Percentiles rank a stretch among this genome's conserved stretches.
Evolutionary conservation across 192 early-diverging fungal genomes (phyloP).

Genomic region (Coemansia asiatica): DNA sequence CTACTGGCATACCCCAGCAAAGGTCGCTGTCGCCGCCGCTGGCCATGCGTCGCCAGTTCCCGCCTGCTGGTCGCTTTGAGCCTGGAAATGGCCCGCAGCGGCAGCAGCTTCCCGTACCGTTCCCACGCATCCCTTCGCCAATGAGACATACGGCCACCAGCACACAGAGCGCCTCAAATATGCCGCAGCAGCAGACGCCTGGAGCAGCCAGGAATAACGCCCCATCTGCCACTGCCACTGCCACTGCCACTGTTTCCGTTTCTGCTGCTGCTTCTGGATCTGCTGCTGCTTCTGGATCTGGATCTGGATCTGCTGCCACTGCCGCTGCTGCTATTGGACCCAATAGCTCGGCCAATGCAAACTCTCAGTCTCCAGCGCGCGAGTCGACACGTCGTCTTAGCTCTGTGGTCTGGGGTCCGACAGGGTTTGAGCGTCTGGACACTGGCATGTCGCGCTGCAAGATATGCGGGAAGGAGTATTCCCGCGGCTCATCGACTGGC

Average conservation of each 20-base stretch:
- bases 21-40: slow-evolving; percentile 45
- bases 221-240: not conserved
- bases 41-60: slow-evolving; percentile 24
- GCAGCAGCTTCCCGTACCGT: slow-evolving; percentile 47
- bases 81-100: slow-evolving; percentile 20
- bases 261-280: not conserved
- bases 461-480: slow-evolving; percentile 55
- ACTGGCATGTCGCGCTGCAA: slow-evolving; percentile 55
- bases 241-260: not conserved
- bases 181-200: not conserved
- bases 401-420: slow-evolving; percentile 56
- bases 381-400: slow-evolving; percentile 54
- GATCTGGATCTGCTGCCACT: no score
- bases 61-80: slow-evolving; percentile 32
- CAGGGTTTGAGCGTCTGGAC: slow-evolving; percentile 54
- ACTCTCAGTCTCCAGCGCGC: slow-evolving; percentile 52
- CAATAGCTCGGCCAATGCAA: slow-evolving; percentile 1
- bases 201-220: not conserved
- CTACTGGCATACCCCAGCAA: slow-evolving; percentile 16
- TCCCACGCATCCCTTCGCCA: slow-evolving; percentile 53
- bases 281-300: not conserved
- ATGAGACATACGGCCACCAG: slow-evolving; percentile 11
- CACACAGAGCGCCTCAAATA: not conserved
- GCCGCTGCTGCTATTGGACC: slow-evolving; percentile 6
- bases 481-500: slow-evolving; percentile 54